Conservation (phyloP, 192 early-diverging fungal species). For the Pecoramyces ruminantium region DNA sequence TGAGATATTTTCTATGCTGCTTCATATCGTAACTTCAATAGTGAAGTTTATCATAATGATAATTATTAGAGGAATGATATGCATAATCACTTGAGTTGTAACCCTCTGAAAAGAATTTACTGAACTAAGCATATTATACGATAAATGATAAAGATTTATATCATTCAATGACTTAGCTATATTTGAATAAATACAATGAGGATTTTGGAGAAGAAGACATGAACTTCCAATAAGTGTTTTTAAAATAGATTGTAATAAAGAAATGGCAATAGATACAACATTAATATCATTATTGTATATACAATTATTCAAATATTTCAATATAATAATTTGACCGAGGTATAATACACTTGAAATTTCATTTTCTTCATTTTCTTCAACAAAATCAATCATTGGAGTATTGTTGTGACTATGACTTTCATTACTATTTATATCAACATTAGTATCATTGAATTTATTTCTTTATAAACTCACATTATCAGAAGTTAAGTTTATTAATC, state of each 20-base stretch:
- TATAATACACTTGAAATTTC: background rate
- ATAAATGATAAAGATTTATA: background rate
- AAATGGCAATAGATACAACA: background rate
- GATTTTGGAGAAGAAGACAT: background rate
- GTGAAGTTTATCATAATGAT: background rate
- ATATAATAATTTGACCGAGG: background rate
- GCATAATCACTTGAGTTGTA: too few relatives aligned
- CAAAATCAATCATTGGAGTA: too few relatives aligned
- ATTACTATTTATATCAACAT: too few relatives aligned
- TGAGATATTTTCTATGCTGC: background rate
- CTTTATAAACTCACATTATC: background rate
- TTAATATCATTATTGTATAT: background rate
- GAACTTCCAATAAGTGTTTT: background rate
- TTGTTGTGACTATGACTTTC: too few relatives aligned
- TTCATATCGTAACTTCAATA: background rate
- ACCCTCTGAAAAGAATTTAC: background rate
- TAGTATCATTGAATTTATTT: too few relatives aligned
- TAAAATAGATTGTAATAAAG: background rate
- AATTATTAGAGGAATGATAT: too few relatives aligned
- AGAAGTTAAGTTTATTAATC: background rate
- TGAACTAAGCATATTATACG: background rate
- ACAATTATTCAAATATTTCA: background rate
- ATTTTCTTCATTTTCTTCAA: too few relatives aligned
- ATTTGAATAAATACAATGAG: background rate
- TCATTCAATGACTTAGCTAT: background rate